Conservation (phyloP, 495 filamentous ascomycete genomes). For the Talaromyces nanjingensis region DNA sequence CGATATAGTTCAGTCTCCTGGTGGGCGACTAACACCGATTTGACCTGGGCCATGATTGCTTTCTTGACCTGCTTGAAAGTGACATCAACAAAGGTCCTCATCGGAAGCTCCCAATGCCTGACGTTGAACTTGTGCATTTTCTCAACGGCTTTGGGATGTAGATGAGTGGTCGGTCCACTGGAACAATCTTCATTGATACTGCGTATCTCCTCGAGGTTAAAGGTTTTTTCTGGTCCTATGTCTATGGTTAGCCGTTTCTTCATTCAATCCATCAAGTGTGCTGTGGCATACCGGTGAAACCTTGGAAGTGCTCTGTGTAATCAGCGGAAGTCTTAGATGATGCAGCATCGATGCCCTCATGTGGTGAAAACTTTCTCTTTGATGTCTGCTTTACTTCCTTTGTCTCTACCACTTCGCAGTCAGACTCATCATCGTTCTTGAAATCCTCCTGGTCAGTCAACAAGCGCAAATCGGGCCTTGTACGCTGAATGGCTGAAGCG, state of each 20-base stretch:
- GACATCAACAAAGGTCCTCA: conserved; percentile 22
- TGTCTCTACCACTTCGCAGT: conserved; percentile 19
- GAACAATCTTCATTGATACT: conserved; percentile 31
- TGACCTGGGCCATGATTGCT: conserved; percentile 23
- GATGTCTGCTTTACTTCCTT: neutral
- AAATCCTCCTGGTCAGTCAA: conserved; percentile 3
- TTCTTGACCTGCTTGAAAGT: conserved; percentile 23
- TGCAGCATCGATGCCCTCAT: neutral
- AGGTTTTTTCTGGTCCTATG: conserved; percentile 13
- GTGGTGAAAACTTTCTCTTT: neutral
- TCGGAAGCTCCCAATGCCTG: conserved; percentile 29
- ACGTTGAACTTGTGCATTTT: conserved; percentile 31
- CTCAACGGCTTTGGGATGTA: conserved; percentile 36
- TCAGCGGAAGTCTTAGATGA: neutral
- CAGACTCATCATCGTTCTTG: conserved; percentile 18
- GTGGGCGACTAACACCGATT: conserved; percentile 27
- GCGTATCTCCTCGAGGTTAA: conserved; percentile 25
- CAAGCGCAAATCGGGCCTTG: conserved; percentile 27
- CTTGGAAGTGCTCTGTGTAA: neutral
- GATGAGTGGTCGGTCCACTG: conserved; percentile 31
- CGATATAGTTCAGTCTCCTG: conserved; percentile 31
- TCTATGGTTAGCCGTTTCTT: neutral
- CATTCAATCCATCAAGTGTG: too few species aligned
- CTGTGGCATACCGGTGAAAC: neutral
- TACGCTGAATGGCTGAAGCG: conserved; percentile 22